phyloP scores from a whole-genome alignment of 2,329 filamentous ascomycete genomes.

The Microthyrium microscopicum region DNA sequence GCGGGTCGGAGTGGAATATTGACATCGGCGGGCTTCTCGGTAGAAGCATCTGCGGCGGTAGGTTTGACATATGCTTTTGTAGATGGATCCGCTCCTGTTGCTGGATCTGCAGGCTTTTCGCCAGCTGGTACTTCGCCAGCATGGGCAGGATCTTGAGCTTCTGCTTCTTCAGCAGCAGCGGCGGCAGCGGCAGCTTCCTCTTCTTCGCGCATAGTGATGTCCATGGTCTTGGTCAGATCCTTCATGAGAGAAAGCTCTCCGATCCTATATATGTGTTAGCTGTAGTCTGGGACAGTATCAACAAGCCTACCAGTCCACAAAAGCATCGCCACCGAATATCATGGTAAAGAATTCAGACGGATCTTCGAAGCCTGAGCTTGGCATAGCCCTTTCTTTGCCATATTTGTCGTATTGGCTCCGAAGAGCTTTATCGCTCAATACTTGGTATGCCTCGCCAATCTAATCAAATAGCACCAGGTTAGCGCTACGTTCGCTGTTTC shows the following conservation, averaged over 20 bases:
- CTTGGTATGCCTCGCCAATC: slow-evolving; percentile 58
- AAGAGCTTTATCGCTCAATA: slow-evolving; percentile 74
- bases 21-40: not conserved
- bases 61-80: slow-evolving; percentile 11
- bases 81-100: slow-evolving; percentile 9
- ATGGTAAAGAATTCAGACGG: slow-evolving; percentile 95
- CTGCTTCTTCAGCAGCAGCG: slow-evolving; percentile 9
- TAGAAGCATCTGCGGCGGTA: slow-evolving; percentile 8
- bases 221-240: slow-evolving; percentile 94
- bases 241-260: slow-evolving; percentile 98
- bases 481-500: slow-evolving; percentile 8
- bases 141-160: slow-evolving; percentile 16
- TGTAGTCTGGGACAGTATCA: not conserved
- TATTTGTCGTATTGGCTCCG: slow-evolving; percentile 90
- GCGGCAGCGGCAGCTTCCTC: slow-evolving; percentile 42
- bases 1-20: not conserved
- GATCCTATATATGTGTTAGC: slow-evolving; percentile 35
- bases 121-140: slow-evolving; percentile 38
- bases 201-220: slow-evolving; percentile 75
- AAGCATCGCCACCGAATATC: slow-evolving; percentile 95
- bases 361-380: slow-evolving; percentile 83
- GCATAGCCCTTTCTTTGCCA: slow-evolving; percentile 88
- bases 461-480: slow-evolving; percentile 14
- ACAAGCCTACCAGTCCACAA: slow-evolving; percentile 54
- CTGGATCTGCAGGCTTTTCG: slow-evolving; percentile 29